A percentile compares a stretch with the other conserved stretches of the same genome.
These are phyloP conservation scores for Sphaerulina populicola DNA, from an alignment of 2,329 filamentous ascomycete genomes.

Conservation along the genomic window DNA sequence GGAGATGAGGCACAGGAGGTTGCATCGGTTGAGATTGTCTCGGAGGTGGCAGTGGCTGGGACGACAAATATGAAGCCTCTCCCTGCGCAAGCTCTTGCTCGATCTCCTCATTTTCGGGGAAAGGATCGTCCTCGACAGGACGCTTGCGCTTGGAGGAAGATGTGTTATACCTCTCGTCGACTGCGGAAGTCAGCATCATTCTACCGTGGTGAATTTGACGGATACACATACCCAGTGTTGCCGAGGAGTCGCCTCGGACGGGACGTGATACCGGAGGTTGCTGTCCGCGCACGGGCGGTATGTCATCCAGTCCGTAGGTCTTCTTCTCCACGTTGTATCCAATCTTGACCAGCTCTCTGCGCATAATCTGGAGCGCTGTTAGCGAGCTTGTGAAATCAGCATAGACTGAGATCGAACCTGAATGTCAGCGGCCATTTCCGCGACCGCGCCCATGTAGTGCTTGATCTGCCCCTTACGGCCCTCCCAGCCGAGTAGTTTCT, in stretches of 20 bases:
- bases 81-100: background rate
- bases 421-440: conserved; percentile 22
- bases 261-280: conserved; percentile 1
- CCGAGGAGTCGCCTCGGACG: conserved; percentile 9
- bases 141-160: conserved; percentile 31
- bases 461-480: conserved; percentile 30
- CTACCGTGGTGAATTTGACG: background rate
- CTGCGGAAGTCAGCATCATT: conserved; percentile 5
- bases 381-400: background rate
- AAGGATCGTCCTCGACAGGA: conserved; percentile 16
- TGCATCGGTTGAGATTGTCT: background rate
- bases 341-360: conserved; percentile 24
- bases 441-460: conserved; percentile 33
- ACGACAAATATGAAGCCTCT: background rate
- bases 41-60: conserved; percentile 5
- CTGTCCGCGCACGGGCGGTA: background rate
- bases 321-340: conserved; percentile 27
- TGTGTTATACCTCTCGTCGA: conserved; percentile 14
- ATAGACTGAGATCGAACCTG: background rate
- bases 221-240: conserved; percentile 13
- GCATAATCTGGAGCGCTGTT: conserved; percentile 15
- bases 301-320: conserved; percentile 20
- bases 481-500: conserved; percentile 29
- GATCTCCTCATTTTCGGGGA: conserved; percentile 13
- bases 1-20: background rate